Percentiles rank a stretch among this genome's conserved stretches.
phyloP scores from a whole-genome alignment of 345 rosid genomes.

The Heritiera littoralis region DNA sequence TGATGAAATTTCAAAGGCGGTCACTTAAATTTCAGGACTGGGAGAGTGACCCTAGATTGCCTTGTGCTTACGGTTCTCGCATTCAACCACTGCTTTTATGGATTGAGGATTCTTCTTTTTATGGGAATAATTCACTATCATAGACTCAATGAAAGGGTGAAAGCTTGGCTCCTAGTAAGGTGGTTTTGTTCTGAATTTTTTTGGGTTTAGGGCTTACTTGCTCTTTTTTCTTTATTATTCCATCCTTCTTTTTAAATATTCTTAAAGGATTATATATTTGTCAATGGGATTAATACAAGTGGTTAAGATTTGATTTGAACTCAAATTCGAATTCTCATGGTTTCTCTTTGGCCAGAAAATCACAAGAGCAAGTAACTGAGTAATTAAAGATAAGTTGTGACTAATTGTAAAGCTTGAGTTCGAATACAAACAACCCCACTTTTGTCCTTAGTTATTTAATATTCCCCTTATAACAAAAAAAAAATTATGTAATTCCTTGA shows the following conservation, averaged over 20 bases:
- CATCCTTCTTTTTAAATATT: too few relatives aligned
- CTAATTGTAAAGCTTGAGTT: too few relatives aligned
- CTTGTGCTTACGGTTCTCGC: not conserved
- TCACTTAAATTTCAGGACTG: not conserved
- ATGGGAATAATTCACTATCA: constrained; percentile 9
- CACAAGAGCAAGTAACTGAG: not conserved
- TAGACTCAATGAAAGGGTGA: not conserved
- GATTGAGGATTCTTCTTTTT: constrained; percentile 10
- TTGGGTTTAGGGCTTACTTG: too few relatives aligned
- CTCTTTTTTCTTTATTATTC: too few relatives aligned
- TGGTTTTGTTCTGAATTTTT: not conserved
- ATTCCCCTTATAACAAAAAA: too few relatives aligned
- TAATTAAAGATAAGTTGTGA: too few relatives aligned
- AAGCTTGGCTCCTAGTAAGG: not conserved
- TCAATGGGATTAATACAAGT: too few relatives aligned
- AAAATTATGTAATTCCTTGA: not conserved
- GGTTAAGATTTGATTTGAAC: too few relatives aligned
- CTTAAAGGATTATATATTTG: too few relatives aligned
- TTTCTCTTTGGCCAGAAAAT: not conserved
- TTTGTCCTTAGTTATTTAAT: too few relatives aligned
- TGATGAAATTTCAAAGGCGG: constrained; percentile 1
- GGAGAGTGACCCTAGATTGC: constrained; percentile 15
- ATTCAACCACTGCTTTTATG: constrained; percentile 5
- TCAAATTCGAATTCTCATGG: too few relatives aligned
- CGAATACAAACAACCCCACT: too few relatives aligned